Conservation (phyloP, 169 alveolate genomes). For the Plasmodium reichenowi region DNA sequence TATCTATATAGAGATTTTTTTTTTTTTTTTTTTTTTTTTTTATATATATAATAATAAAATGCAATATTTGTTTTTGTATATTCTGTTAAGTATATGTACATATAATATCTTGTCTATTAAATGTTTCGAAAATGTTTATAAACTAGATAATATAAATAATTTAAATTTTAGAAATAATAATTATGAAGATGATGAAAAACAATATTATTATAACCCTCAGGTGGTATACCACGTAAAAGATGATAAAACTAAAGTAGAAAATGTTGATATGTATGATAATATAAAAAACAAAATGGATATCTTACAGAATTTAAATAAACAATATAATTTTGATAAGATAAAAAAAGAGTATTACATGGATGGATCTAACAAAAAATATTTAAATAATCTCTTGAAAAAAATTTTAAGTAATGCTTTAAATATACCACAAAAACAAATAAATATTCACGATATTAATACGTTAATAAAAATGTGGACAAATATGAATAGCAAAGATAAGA, state of each 20-base stretch:
- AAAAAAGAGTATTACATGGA: slow-evolving; percentile 21
- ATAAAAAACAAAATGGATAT: slow-evolving; percentile 23
- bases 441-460: slow-evolving; percentile 51
- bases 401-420: slow-evolving; percentile 51
- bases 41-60: not conserved
- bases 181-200: slow-evolving; percentile 6
- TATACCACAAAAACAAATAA: slow-evolving; percentile 44
- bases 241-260: not conserved
- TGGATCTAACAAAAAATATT: not conserved
- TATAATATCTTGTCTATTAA: not conserved
- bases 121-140: not conserved
- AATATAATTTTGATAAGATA: slow-evolving; percentile 13
- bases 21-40: not conserved
- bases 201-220: not conserved
- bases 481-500: slow-evolving; percentile 19
- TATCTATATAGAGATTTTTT: not conserved
- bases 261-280: slow-evolving; percentile 14
- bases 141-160: not conserved
- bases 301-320: slow-evolving; percentile 12
- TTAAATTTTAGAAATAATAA: not conserved
- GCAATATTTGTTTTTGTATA: not conserved
- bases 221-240: not conserved
- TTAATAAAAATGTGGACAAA: slow-evolving; percentile 54
- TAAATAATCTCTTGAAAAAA: slow-evolving; percentile 12
- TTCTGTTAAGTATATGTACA: not conserved